Evolutionary conservation across 2,329 filamentous ascomycete species (phyloP).

Genomic region (Aspergillus sp.): DNA sequence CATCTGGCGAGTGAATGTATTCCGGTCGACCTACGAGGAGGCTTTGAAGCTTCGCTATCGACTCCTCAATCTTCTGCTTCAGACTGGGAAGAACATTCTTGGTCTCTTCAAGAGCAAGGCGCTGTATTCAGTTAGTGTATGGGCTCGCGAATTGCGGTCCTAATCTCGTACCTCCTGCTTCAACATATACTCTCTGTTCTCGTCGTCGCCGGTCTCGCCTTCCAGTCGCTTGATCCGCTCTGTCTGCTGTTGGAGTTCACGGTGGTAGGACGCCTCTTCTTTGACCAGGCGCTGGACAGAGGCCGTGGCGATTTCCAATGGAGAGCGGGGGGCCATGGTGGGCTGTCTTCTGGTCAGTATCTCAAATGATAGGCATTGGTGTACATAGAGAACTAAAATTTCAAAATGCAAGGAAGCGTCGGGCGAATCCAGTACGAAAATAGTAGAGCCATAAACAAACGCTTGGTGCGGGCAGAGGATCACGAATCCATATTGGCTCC

Average conservation of each 20-base stretch:
- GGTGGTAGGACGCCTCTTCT: slow-evolving; percentile 87
- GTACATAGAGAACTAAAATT: background rate
- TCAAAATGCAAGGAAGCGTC: background rate
- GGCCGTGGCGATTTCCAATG: slow-evolving; percentile 79
- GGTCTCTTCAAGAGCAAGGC: slow-evolving; percentile 81
- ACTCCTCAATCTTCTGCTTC: slow-evolving; percentile 66
- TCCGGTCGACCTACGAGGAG: slow-evolving; percentile 62
- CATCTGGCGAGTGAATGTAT: no score
- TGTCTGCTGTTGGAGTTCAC: slow-evolving; percentile 75
- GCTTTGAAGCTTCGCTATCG: slow-evolving; percentile 70
- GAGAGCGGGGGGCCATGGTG: slow-evolving; percentile 73
- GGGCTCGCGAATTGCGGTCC: background rate
- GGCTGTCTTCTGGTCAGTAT: slow-evolving; percentile 3
- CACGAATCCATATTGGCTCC: no score
- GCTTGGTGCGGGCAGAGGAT: no score
- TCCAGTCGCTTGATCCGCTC: slow-evolving; percentile 67
- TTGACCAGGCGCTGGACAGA: slow-evolving; percentile 82
- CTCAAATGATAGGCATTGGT: background rate
- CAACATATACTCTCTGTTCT: slow-evolving; percentile 74
- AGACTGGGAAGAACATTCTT: slow-evolving; percentile 75
- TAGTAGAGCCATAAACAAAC: no score
- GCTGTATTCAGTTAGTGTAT: slow-evolving; percentile 47
- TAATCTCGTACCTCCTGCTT: slow-evolving; percentile 74
- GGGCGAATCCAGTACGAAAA: no score
- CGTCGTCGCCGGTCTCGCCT: slow-evolving; percentile 65